Conservation (phyloP, 345 rosid genomes). For the Reutealis trisperma region DNA sequence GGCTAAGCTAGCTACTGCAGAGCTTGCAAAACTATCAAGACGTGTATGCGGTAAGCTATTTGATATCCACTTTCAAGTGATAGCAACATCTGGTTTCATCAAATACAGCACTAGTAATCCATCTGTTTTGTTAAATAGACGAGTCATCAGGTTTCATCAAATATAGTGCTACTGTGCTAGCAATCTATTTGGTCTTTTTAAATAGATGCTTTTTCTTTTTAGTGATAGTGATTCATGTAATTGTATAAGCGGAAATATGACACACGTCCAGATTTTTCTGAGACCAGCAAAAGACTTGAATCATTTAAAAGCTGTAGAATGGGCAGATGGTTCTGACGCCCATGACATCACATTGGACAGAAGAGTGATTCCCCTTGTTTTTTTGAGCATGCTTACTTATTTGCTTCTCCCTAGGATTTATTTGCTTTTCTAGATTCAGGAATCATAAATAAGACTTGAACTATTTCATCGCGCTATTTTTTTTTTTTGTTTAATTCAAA, state of each 20-base stretch:
- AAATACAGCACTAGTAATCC: neutral
- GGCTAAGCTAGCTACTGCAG: conserved; percentile 94
- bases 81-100: neutral
- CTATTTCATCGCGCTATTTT: neutral
- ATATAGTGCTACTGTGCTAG: no score
- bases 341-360: neutral
- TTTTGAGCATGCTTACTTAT: neutral
- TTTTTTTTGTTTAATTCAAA: neutral
- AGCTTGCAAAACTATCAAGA: conserved; percentile 75
- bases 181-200: no score
- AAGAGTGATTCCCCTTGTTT: neutral
- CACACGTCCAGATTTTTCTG: neutral
- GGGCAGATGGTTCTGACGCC: neutral
- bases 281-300: neutral
- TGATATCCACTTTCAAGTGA: neutral
- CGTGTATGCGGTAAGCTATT: conserved; percentile 68
- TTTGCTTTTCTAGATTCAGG: neutral
- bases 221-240: neutral
- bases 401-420: neutral
- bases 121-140: no score
- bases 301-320: neutral
- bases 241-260: neutral
- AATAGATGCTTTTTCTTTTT: neutral
- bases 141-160: neutral
- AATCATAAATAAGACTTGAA: neutral